Percentiles rank a stretch among this genome's conserved stretches.
These are phyloP conservation scores for Lentithecium fluviatile DNA, from an alignment of 495 filamentous ascomycete species.

Conservation along the genomic window DNA sequence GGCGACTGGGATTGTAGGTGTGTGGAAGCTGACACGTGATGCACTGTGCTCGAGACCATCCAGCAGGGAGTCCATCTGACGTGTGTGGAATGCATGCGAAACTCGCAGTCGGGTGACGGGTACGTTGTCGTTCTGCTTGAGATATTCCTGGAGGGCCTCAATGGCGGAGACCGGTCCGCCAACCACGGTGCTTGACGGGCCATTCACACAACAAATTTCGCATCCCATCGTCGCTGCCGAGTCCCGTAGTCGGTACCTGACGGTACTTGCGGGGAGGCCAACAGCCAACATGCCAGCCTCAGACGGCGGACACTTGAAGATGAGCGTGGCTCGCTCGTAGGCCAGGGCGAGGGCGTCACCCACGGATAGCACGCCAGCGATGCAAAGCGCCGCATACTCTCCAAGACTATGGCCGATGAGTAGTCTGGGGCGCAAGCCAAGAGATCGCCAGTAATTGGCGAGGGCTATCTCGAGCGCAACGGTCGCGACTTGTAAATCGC, in stretches of 20 bases:
- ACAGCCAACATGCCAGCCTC: slow-evolving; percentile 54
- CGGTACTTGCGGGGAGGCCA: slow-evolving; percentile 23
- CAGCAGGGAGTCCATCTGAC: slow-evolving; percentile 37
- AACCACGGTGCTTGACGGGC: slow-evolving; percentile 52
- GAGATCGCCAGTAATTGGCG: slow-evolving; percentile 37
- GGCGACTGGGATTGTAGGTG: slow-evolving; percentile 28
- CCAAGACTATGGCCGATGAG: slow-evolving; percentile 49
- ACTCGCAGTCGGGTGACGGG: slow-evolving; percentile 52
- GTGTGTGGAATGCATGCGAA: slow-evolving; percentile 51
- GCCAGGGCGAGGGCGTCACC: slow-evolving; percentile 43
- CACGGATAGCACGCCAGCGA: slow-evolving; percentile 44
- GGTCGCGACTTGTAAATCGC: slow-evolving; percentile 40
- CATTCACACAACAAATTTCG: slow-evolving; percentile 56
- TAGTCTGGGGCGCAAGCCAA: slow-evolving; percentile 38
- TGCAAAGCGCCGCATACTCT: slow-evolving; percentile 47
- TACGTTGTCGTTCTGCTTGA: slow-evolving; percentile 50
- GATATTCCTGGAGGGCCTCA: slow-evolving; percentile 28
- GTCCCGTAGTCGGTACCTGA: slow-evolving; percentile 33
- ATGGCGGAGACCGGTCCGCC: slow-evolving; percentile 42
- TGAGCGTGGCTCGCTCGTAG: slow-evolving; percentile 39
- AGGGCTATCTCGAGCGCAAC: slow-evolving; percentile 46
- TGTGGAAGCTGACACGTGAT: slow-evolving; percentile 6
- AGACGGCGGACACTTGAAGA: slow-evolving; percentile 35
- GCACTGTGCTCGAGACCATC: slow-evolving; percentile 8
- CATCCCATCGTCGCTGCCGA: slow-evolving; percentile 33